These are phyloP conservation scores for Aspergillus aculeatus DNA, from an alignment of 2,329 filamentous ascomycete genomes.

Conservation along the genomic window DNA sequence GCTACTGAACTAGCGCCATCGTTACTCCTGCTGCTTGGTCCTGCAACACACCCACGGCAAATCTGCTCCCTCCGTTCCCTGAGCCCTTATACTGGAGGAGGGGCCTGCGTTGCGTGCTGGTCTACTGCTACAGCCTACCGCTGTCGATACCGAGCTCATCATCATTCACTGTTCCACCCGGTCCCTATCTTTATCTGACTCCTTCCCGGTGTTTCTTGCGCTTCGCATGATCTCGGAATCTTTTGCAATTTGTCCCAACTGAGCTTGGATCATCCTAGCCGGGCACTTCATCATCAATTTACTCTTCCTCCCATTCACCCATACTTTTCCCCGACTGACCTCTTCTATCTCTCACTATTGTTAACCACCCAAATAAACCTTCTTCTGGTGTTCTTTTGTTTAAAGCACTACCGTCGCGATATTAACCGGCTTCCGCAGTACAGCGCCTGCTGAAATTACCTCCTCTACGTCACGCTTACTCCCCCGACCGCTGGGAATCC, in stretches of 20 bases:
- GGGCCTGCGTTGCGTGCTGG: constrained; percentile 13
- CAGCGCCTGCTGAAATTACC: constrained; percentile 7
- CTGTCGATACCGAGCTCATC: constrained; percentile 19
- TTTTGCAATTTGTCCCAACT: constrained; percentile 13
- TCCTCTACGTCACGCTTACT: constrained; percentile 10
- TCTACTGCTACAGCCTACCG: constrained; percentile 1
- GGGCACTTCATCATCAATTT: constrained; percentile 10
- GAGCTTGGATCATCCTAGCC: constrained; percentile 17
- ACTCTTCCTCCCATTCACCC: background rate
- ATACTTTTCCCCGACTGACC: background rate
- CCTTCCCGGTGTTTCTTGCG: constrained; percentile 10
- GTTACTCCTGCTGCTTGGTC: constrained; percentile 21
- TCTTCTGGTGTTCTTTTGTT: background rate
- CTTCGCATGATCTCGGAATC: constrained; percentile 14
- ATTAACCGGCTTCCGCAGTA: constrained; percentile 7
- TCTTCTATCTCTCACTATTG: background rate
- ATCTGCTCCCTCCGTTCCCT: constrained; percentile 19
- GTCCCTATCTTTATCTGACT: constrained; percentile 16
- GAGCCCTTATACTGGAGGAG: constrained; percentile 16
- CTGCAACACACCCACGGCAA: constrained; percentile 20
- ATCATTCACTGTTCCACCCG: constrained; percentile 11
- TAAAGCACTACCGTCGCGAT: constrained; percentile 1
- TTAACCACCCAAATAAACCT: background rate
- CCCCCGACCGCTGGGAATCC: constrained; percentile 45
- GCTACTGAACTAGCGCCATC: constrained; percentile 21